Conservation (phyloP, 2,329 filamentous ascomycete species). For the Didymella arachidicola region DNA sequence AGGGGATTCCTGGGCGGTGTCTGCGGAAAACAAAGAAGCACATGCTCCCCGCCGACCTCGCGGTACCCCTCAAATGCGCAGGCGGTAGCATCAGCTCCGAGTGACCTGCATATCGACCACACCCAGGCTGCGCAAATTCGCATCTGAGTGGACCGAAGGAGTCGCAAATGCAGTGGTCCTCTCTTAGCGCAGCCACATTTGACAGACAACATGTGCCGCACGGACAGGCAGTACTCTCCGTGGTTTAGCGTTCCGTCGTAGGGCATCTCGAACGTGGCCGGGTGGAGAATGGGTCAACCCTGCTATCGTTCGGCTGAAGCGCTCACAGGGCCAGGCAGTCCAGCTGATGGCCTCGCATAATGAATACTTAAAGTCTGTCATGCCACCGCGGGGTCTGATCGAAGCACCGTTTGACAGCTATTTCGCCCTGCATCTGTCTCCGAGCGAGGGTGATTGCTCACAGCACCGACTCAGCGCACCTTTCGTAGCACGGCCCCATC, state of each 20-base stretch:
- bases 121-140: constrained; percentile 21
- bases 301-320: constrained; percentile 19
- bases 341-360: constrained; percentile 21
- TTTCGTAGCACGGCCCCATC: constrained; percentile 14
- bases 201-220: constrained; percentile 8
- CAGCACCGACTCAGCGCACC: constrained; percentile 16
- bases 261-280: constrained; percentile 17
- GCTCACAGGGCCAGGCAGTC: constrained; percentile 10
- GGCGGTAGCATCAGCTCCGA: constrained; percentile 6
- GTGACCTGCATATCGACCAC: constrained; percentile 23
- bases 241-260: constrained; percentile 15
- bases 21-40: constrained; percentile 13
- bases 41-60: constrained; percentile 11
- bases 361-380: constrained; percentile 18
- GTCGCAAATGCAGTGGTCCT: constrained; percentile 13
- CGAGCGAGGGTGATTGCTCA: constrained; percentile 3
- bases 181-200: constrained; percentile 14
- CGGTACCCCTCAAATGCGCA: constrained; percentile 17
- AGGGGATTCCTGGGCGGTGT: constrained; percentile 15
- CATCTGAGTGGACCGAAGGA: constrained; percentile 20
- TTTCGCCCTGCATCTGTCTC: not conserved
- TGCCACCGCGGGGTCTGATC: constrained; percentile 15
- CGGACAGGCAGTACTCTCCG: constrained; percentile 2
- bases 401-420: constrained; percentile 1
- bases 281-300: constrained; percentile 19